Conservation (phyloP, 83 land plant genomes). For the Picea abies region DNA sequence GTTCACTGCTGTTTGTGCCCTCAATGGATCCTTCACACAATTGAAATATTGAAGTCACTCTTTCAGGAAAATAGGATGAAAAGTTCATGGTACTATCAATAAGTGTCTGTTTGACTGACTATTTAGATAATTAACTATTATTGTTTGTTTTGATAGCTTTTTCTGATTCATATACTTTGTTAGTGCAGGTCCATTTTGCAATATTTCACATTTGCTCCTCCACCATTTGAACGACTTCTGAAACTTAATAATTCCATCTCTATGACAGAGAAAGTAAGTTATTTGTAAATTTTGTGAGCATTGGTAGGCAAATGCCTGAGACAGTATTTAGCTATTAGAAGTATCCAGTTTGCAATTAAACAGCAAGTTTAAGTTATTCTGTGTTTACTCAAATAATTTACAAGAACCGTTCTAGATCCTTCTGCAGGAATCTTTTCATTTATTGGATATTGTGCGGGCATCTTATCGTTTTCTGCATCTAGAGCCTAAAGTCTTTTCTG, state of each 20-base stretch:
- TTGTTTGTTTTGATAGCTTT: background rate
- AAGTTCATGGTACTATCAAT: background rate
- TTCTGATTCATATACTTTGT: constrained; percentile 8
- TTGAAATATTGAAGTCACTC: background rate
- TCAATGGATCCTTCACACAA: background rate
- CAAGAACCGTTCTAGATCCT: constrained; percentile 6
- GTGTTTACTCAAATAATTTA: background rate
- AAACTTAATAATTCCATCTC: constrained; percentile 7
- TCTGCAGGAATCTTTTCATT: constrained; percentile 33
- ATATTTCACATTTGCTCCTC: constrained; percentile 82
- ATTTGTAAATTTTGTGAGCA: background rate
- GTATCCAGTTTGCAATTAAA: background rate
- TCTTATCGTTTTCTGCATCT: constrained; percentile 70
- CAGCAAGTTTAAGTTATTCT: background rate
- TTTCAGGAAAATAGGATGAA: background rate
- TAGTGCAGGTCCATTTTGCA: constrained; percentile 62
- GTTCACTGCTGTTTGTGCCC: too few species aligned
- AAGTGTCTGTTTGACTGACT: background rate
- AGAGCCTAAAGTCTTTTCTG: constrained; percentile 67
- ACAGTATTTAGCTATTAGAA: background rate
- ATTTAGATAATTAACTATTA: background rate
- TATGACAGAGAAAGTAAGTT: constrained; percentile 29
- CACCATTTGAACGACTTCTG: constrained; percentile 76
- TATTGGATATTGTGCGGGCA: constrained; percentile 48
- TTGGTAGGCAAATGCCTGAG: background rate